phyloP scores from a whole-genome alignment of 1,284 basidiomycete species.

The Cutaneotrichosporon mucoides region DNA sequence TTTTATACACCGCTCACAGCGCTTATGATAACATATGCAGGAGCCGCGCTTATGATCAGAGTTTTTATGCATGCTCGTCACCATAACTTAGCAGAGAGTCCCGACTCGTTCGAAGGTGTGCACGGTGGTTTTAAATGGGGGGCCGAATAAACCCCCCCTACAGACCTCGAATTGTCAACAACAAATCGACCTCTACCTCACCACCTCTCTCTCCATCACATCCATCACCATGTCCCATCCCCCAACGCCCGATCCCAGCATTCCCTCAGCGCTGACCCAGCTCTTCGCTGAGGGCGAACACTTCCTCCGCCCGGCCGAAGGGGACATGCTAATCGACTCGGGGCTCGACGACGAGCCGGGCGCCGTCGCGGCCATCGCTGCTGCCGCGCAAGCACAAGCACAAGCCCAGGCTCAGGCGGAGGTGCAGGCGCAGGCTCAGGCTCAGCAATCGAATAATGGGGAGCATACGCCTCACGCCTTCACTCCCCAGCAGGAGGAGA shows the following conservation, averaged over 20 bases:
- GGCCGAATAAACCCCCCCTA: too few species aligned
- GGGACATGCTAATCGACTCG: conserved; percentile 13
- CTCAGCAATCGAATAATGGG: too few species aligned
- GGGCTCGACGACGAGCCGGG: neutral
- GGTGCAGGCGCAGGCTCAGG: neutral
- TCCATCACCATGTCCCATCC: conserved; percentile 14
- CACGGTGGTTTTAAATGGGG: too few species aligned
- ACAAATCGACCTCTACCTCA: neutral
- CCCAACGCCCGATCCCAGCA: conserved; percentile 4
- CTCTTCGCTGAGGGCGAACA: conserved; percentile 15
- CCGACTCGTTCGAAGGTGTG: too few species aligned
- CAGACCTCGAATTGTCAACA: too few species aligned
- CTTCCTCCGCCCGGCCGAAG: conserved; percentile 10
- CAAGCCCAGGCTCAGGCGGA: neutral
- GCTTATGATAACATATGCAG: too few species aligned
- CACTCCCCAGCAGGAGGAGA: neutral
- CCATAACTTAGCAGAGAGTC: too few species aligned
- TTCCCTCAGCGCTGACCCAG: conserved; percentile 15
- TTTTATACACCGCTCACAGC: too few species aligned
- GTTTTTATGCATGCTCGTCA: too few species aligned
- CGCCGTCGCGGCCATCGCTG: neutral
- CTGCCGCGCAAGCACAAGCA: neutral
- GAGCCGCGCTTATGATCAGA: too few species aligned
- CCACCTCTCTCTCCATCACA: neutral
- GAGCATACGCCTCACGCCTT: neutral